Evolutionary conservation across 129 eudicot species (phyloP).

Genomic region (Silybum marianum): DNA sequence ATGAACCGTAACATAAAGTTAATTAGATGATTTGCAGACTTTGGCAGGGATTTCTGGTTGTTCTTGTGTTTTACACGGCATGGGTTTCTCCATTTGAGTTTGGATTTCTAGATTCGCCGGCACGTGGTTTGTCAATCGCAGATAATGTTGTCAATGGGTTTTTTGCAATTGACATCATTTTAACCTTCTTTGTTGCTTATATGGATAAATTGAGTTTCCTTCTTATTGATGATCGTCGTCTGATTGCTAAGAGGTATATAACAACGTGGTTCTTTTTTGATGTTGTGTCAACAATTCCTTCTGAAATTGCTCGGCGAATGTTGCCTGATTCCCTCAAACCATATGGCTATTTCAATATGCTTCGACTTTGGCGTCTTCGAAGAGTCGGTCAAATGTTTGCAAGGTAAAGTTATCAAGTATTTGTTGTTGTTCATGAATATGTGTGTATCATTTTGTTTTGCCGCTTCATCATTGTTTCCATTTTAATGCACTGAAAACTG

Average conservation of each 20-base stretch:
- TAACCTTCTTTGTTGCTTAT: conserved; percentile 58
- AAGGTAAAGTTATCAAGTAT: conserved; percentile 35
- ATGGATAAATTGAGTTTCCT: conserved; percentile 41
- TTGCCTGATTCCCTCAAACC: conserved; percentile 45
- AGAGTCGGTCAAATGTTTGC: conserved; percentile 71
- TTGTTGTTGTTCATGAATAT: neutral
- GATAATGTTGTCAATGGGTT: conserved; percentile 50
- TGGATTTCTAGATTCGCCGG: conserved; percentile 43
- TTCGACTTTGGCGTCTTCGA: conserved; percentile 83
- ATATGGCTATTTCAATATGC: conserved; percentile 69
- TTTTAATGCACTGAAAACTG: neutral
- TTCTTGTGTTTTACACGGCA: conserved; percentile 53
- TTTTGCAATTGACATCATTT: conserved; percentile 44
- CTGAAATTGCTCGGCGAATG: conserved; percentile 55
- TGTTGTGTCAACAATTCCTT: conserved; percentile 66
- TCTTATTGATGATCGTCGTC: conserved; percentile 43
- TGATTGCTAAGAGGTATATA: conserved; percentile 64
- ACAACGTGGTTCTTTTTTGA: conserved; percentile 61
- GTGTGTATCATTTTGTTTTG: neutral
- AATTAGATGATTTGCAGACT: conserved; percentile 27
- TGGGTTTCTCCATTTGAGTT: conserved; percentile 66
- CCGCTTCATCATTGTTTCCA: neutral
- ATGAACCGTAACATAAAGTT: neutral
- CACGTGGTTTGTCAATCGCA: conserved; percentile 28
- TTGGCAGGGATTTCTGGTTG: conserved; percentile 53